phyloP scores from a whole-genome alignment of 768 basidiomycete genomes.

The Auriscalpium orientale region DNA sequence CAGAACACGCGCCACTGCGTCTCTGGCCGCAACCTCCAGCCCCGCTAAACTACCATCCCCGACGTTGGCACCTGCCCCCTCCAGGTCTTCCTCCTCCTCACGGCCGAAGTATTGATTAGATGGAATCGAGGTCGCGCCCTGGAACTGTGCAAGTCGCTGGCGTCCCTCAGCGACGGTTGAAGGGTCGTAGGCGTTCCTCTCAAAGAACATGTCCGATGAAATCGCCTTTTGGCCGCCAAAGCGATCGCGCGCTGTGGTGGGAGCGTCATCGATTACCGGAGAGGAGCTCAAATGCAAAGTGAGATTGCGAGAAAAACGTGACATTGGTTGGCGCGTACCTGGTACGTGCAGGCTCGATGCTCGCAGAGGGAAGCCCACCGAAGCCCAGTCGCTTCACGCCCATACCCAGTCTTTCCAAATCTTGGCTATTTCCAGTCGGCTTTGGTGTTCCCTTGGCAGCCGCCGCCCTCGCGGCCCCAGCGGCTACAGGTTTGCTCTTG shows the following conservation, averaged over 20 bases:
- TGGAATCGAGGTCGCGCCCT: conserved; percentile 88
- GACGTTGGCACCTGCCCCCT: conserved; percentile 41
- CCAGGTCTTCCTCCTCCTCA: conserved; percentile 66
- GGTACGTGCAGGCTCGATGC: conserved; percentile 36
- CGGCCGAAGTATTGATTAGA: conserved; percentile 96
- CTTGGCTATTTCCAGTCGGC: conserved; percentile 37
- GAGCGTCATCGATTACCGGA: conserved; percentile 44
- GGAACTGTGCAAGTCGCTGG: conserved; percentile 73
- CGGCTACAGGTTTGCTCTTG: conserved; percentile 26
- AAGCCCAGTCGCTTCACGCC: conserved; percentile 79
- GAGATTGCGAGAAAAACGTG: not conserved
- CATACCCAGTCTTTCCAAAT: conserved; percentile 53
- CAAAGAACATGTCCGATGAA: conserved; percentile 97
- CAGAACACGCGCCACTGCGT: conserved; percentile 65
- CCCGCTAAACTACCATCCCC: conserved; percentile 48
- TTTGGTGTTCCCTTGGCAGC: conserved; percentile 20
- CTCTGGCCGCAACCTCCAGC: conserved; percentile 60
- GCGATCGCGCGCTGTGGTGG: conserved; percentile 79
- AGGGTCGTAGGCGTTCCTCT: conserved; percentile 81
- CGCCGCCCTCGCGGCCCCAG: conserved; percentile 24
- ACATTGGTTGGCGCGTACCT: not conserved
- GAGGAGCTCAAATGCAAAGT: conserved; percentile 6
- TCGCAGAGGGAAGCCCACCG: conserved; percentile 65
- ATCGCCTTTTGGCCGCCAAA: conserved; percentile 93
- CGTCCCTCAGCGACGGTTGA: conserved; percentile 66